phyloP scores from a whole-genome alignment of 495 filamentous ascomycete species.

The Talaromyces ruber region DNA sequence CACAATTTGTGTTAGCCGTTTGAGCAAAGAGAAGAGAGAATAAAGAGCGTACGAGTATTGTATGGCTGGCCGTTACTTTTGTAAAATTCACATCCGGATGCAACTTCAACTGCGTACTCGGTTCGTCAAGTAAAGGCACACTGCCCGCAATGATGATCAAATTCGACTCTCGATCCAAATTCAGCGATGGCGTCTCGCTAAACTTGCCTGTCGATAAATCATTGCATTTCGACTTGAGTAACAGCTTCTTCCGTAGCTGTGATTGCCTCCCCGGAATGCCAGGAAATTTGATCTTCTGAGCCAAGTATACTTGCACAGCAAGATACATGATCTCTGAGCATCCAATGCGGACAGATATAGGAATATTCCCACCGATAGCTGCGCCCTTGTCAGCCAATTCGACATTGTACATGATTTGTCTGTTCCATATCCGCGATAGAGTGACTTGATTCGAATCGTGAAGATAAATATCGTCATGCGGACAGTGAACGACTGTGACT shows the following conservation, averaged over 20 bases:
- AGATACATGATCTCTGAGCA: background rate
- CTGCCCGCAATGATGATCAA: background rate
- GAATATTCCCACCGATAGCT: background rate
- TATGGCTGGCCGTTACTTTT: background rate
- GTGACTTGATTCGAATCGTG: background rate
- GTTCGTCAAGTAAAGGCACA: background rate
- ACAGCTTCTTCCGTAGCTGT: background rate
- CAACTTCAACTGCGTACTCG: background rate
- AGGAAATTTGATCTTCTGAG: conserved; percentile 1
- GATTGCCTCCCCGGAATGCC: background rate
- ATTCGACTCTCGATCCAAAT: background rate
- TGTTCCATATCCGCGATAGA: conserved; percentile 3
- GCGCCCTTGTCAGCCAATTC: conserved; percentile 1
- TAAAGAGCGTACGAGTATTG: background rate
- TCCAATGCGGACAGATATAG: background rate
- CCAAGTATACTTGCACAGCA: conserved; percentile 2
- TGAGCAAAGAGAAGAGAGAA: background rate
- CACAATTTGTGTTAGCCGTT: background rate
- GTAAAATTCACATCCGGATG: conserved; percentile 4
- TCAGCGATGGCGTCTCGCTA: background rate
- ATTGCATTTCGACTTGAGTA: background rate
- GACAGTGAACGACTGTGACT: conserved; percentile 1
- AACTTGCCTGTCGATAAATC: conserved; percentile 2
- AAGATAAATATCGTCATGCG: conserved; percentile 3
- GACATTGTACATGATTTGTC: background rate